Conservation (phyloP, 1,284 basidiomycete species). For the Chalciporus sp. region DNA sequence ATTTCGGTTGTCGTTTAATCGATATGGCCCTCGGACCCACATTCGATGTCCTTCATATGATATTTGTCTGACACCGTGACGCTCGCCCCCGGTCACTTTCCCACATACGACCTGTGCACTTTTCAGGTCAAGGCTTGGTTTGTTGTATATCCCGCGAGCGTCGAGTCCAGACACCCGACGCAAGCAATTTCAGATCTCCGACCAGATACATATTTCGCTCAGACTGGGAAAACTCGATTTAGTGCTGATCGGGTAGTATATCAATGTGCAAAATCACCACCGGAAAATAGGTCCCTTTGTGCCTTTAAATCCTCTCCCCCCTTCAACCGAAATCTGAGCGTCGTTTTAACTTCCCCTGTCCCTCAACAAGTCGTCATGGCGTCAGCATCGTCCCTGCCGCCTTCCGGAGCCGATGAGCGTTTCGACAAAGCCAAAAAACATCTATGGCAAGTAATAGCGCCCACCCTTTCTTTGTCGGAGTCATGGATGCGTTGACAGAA, state of each 20-base stretch:
- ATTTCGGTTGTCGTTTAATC: slow-evolving; percentile 41
- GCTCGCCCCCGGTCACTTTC: slow-evolving; percentile 32
- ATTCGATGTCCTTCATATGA: slow-evolving; percentile 29
- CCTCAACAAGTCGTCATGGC: slow-evolving; percentile 24
- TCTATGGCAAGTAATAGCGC: slow-evolving; percentile 32
- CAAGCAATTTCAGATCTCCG: slow-evolving; percentile 39
- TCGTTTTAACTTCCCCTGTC: slow-evolving; percentile 30
- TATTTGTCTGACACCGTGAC: slow-evolving; percentile 31
- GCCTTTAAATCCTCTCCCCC: slow-evolving; percentile 36
- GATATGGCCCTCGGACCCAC: slow-evolving; percentile 42
- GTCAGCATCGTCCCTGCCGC: slow-evolving; percentile 24
- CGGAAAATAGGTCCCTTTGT: slow-evolving; percentile 30
- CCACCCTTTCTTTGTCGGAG: slow-evolving; percentile 8
- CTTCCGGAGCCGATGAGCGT: slow-evolving; percentile 30
- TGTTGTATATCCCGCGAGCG: slow-evolving; percentile 40
- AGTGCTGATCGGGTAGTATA: slow-evolving; percentile 43
- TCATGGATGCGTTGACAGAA: slow-evolving; percentile 7
- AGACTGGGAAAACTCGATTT: slow-evolving; percentile 39
- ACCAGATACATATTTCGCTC: slow-evolving; percentile 40
- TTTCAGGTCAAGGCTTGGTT: slow-evolving; percentile 39
- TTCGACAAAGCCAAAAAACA: slow-evolving; percentile 41
- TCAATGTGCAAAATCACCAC: slow-evolving; percentile 43
- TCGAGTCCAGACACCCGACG: slow-evolving; percentile 39
- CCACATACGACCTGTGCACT: slow-evolving; percentile 33
- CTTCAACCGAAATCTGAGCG: slow-evolving; percentile 26